These are phyloP conservation scores for Fragaria iinumae DNA, from an alignment of 306 rosid genomes.

Conservation along the genomic window DNA sequence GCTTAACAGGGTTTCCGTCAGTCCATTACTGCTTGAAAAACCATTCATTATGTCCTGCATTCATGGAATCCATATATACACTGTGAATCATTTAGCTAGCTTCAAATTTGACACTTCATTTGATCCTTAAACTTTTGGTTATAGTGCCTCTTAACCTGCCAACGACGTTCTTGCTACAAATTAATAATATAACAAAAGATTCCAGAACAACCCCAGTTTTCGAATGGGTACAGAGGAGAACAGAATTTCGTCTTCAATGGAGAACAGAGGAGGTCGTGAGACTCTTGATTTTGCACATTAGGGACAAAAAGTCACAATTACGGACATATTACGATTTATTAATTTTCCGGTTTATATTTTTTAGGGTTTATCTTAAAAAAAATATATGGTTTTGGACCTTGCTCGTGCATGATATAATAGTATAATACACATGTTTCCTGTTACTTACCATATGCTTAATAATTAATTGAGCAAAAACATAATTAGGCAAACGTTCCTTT, in stretches of 20 bases:
- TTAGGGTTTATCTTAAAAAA: too few species aligned
- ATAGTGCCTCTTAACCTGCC: background rate
- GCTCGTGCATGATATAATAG: background rate
- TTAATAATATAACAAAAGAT: background rate
- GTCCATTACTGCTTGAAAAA: constrained; percentile 44
- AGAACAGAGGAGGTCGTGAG: too few species aligned
- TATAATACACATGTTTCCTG: background rate
- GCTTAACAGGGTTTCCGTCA: constrained; percentile 31
- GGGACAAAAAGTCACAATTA: too few species aligned
- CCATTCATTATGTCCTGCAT: constrained; percentile 57
- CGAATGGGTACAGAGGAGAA: too few species aligned
- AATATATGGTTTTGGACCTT: background rate
- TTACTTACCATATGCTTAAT: background rate
- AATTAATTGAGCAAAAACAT: background rate
- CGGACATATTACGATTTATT: too few species aligned
- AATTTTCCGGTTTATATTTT: too few species aligned
- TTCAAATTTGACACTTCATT: background rate
- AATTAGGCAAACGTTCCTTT: background rate
- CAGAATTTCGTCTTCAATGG: too few species aligned
- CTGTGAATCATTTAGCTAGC: background rate
- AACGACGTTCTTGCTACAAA: background rate
- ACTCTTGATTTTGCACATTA: too few species aligned
- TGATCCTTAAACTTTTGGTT: constrained; percentile 2
- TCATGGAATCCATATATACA: background rate
- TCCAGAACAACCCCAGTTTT: too few species aligned